Evolutionary conservation across 1,284 basidiomycete species (phyloP), one percentile per base, ranked within the genome.

Genomic region (Testicularia cyperi): DNA sequence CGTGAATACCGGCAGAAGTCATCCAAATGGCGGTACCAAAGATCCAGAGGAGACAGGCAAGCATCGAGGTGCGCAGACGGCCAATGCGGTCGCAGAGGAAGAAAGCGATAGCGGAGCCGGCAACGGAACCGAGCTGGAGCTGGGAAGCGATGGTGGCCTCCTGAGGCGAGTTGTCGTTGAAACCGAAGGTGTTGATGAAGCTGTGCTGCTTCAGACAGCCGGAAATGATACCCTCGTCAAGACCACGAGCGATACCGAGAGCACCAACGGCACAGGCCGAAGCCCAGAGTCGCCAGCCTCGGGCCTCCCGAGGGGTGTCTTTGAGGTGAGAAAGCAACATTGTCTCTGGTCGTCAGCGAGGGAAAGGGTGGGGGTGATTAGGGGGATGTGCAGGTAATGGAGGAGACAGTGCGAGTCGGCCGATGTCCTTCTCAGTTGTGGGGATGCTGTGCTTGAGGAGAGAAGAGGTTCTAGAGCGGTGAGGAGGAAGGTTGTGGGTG

Each of bases 21-120:
- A 68, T 53, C 65, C 65, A 68, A 32, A 67, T 62, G 20, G 53
- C 48, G 8, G 65, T 62, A 20, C 65, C 65, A 4, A 68, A 32
- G 35, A 65, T 57, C 65, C 65, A 68, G 24, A 65, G 42, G 6
- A 68, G 27, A 44, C 62, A 65, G 19, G 55, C 52, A 23, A 65
- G 34, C 54, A 65, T 64, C 14, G 56, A 42, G 5, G 51, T 62
- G n/a, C 62, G 46, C 2, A 51, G 36, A 39, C 65, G 61, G 7
- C 65, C 65, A 10, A 65, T 34, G 16, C 45, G 47, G 38, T 67
- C 65, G 24, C 54, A 56, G 29, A 66, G 46, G 52, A 62, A 49
- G 32, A 66, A 68, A n/a, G 62, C 61, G n/a, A 68, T 52, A 12
- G 64, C 41, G 8, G 65, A 65, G 22, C 65, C 65, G 18, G 45